These are phyloP conservation scores for Podila epigama DNA, from an alignment of 192 early-diverging fungal genomes.

Conservation along the genomic window DNA sequence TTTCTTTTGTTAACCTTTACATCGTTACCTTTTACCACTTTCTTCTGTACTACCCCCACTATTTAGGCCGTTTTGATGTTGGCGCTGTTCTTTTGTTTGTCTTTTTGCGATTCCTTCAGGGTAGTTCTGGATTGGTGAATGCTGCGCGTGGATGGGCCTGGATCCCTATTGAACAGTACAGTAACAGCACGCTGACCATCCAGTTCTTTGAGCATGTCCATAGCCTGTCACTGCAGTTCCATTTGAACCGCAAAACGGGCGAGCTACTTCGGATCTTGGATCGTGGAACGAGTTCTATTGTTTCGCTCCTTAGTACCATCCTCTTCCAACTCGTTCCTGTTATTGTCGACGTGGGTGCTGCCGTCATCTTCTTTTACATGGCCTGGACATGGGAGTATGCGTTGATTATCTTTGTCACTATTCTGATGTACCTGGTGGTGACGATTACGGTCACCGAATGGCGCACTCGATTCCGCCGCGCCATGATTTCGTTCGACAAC, in stretches of 20 bases:
- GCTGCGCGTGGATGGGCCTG: conserved; percentile 86
- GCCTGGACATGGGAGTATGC: conserved; percentile 79
- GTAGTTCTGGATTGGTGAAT: conserved; percentile 78
- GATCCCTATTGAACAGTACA: conserved; percentile 95
- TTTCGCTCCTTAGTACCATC: conserved; percentile 79
- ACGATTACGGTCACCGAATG: conserved; percentile 90
- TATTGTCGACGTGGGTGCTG: conserved; percentile 86
- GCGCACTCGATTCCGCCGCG: conserved; percentile 81
- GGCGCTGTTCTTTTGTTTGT: conserved; percentile 67
- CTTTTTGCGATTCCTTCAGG: conserved; percentile 76
- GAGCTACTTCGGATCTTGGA: conserved; percentile 94
- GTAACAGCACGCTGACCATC: conserved; percentile 90
- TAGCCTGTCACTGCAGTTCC: conserved; percentile 87
- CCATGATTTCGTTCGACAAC: conserved; percentile 87
- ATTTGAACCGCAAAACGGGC: conserved; percentile 94
- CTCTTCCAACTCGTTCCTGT: conserved; percentile 93
- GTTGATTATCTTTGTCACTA: conserved; percentile 86
- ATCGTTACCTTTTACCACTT: neutral
- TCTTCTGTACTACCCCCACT: neutral
- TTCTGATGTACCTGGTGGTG: conserved; percentile 83
- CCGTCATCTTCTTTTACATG: conserved; percentile 73
- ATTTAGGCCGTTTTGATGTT: conserved; percentile 54
- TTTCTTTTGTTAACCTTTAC: neutral
- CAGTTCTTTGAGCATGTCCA: conserved; percentile 92
- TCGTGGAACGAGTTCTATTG: conserved; percentile 76